A percentile compares a stretch with the other conserved stretches of the same genome.
Evolutionary conservation across 2,329 filamentous ascomycete species (phyloP).

Genomic region (Colletotrichum simmondsii): DNA sequence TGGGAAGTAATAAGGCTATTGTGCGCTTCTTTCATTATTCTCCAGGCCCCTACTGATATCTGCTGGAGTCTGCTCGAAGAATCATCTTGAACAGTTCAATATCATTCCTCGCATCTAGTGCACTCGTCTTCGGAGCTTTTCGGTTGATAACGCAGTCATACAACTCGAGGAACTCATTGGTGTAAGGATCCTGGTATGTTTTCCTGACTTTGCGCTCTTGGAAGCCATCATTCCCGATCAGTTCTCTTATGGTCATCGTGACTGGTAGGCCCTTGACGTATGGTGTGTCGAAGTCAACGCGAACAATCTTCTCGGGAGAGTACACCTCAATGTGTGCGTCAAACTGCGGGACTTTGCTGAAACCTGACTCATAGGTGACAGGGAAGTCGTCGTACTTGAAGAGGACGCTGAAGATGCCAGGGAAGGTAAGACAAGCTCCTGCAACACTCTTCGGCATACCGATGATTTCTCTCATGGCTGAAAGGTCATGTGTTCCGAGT

Average conservation of each 20-base stretch:
- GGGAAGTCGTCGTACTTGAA: conserved; percentile 59
- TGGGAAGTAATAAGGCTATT: background rate
- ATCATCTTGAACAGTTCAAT: conserved; percentile 46
- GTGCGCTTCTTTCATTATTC: background rate
- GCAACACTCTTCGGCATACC: conserved; percentile 51
- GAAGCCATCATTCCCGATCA: conserved; percentile 47
- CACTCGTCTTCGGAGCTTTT: conserved; percentile 41
- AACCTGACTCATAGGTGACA: conserved; percentile 67
- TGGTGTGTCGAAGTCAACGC: conserved; percentile 66
- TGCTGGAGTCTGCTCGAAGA: conserved; percentile 11
- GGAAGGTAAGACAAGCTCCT: conserved; percentile 47
- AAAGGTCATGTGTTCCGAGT: conserved; percentile 63
- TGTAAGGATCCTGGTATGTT: conserved; percentile 57
- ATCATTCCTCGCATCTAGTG: conserved; percentile 43
- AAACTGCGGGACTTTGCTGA: conserved; percentile 62
- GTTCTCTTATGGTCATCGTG: conserved; percentile 58
- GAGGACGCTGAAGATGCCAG: conserved; percentile 49
- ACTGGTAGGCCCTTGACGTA: conserved; percentile 67
- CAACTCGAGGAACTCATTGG: conserved; percentile 47
- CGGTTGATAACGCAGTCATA: conserved; percentile 41
- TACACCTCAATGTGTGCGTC: conserved; percentile 66
- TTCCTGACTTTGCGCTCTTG: conserved; percentile 51
- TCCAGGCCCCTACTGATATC: background rate
- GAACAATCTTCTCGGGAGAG: conserved; percentile 62
- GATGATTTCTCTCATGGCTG: conserved; percentile 61